Base-by-base conservation (phyloP, 2,329 filamentous ascomycete species). In the Podosphaera aphanis region DNA sequence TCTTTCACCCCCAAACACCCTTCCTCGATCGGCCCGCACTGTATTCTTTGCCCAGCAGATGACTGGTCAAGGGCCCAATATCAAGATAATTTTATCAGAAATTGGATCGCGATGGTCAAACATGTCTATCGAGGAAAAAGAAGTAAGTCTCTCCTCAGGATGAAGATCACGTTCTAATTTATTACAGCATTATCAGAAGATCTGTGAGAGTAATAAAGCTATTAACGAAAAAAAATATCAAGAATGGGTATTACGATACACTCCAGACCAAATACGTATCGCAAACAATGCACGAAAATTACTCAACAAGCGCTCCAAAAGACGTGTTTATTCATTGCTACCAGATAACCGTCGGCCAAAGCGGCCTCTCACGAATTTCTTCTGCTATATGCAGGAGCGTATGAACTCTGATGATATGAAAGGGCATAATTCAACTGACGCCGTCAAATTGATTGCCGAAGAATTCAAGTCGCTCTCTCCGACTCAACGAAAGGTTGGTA, bases 261-360 rank as follows among this genome's bases (percentile, higher is more conserved):
- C 70, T 1, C 67, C 71, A 8, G 61, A 70, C 4, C 57, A 77
- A 54, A 78, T 81, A 52, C 62, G 62, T 40, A 48, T 63, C 2
- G 76, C 77, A 47, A 81, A 81, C 57, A 55, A 51, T 10, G 77
- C 77, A 10, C 71, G 77, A 33, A 48, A 35, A 23, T 35, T 25
- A 18, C 47, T 60, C 27, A 52, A 47, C 27, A 44, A 39, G 23
- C 19, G 18, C 7, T 8, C 10, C 13, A 41, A 51, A 47, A 10
- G 35, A 51, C 42, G 44, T 5, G 64, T 79, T 45, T 33, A 4
- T 3, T n/a, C 29, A 11, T 4, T 13, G 6, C 5, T 33, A 7
- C 49, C 60, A 4, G 77, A 81, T 54, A 65, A 71, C 10, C 68
- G 77, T 43, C 53, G 58, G 13, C 64, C 70, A 43, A 74, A 69